phyloP scores from a whole-genome alignment of 2,329 filamentous ascomycete genomes.

The Fusarium newnesense region DNA sequence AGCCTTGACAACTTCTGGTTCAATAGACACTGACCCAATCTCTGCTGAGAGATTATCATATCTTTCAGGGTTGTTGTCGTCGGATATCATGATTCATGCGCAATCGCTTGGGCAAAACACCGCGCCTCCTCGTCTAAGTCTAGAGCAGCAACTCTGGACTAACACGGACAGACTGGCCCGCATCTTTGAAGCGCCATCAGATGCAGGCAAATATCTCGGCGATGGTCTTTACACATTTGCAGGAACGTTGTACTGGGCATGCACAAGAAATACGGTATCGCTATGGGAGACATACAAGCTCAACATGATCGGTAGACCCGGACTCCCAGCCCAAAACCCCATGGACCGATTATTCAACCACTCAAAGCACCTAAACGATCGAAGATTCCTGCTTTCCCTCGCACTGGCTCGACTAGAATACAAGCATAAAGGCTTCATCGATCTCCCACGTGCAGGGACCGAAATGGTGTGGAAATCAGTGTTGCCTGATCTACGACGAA shows the following conservation, averaged over 20 bases:
- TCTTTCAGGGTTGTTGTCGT: background rate
- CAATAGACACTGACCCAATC: background rate
- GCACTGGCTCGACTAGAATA: constrained; percentile 36
- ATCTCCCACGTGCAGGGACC: background rate
- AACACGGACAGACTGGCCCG: constrained; percentile 37
- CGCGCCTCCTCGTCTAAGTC: background rate
- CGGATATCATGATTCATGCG: background rate
- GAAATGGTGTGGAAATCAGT: constrained; percentile 8
- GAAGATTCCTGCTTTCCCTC: constrained; percentile 35
- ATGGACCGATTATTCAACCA: constrained; percentile 42
- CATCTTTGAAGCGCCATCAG: constrained; percentile 36
- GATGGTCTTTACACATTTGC: constrained; percentile 38
- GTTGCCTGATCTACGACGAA: background rate
- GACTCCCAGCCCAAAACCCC: background rate
- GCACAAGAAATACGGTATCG: constrained; percentile 32
- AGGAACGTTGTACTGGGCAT: constrained; percentile 42
- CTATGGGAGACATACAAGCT: constrained; percentile 36
- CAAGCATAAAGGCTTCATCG: constrained; percentile 34
- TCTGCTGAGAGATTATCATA: background rate
- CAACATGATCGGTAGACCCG: constrained; percentile 8
- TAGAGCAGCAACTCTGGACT: constrained; percentile 35
- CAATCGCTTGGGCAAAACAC: background rate
- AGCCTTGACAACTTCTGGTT: background rate
- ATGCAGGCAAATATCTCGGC: constrained; percentile 36
- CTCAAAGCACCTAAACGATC: constrained; percentile 31